Evolutionary conservation across 1,284 basidiomycete genomes (phyloP), one percentile per base, ranked within the genome.

Genomic region (Chondrostereum purpureum): DNA sequence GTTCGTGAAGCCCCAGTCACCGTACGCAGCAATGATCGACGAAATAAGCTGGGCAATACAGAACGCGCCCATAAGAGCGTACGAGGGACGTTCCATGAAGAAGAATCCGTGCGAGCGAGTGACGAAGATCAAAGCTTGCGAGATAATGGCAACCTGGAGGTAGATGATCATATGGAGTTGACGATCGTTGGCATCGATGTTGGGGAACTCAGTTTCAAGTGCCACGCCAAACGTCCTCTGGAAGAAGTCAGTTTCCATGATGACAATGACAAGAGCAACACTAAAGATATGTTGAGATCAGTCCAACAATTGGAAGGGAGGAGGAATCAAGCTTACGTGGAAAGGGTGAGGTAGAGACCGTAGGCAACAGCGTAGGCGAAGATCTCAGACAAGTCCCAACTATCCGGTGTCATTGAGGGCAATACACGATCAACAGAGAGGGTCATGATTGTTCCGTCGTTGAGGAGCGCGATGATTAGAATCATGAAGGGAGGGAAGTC

Each of bases 401-500:
- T 86, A 68, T 98, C 93, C 3, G 91, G 91, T 23, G 87, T 86
- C 67, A 75, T 86, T 42, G 90, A 93, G 40, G 94, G 94, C 59
- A 97, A 70, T 52, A 97, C 94, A 68, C 94, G 92, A 68, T 98
- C 94, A 50, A 97, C 88, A 21, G 92, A 96, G 54, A 98, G 78
- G 10, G 94, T 98, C 93, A 98, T 97, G 78, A 98, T 95, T 56
- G 94, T 96, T 68, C 94, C 94, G 65, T 97, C 94, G 70, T 98
- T 98, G 57, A 97, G 75, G 44, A 97, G 78, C 50, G 94, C 93
- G 56, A 98, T 95, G 68, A 98, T 90, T 66, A 97, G 87, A 54
- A 98, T 84, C 94, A 98, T 97, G 83, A 98, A 98, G 13, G 94
- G 92, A 59, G 94, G 94, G 90, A 98, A 98, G 69, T 95, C 88